A percentile compares a stretch with the other conserved stretches of the same genome.
phyloP scores from a whole-genome alignment of 1,284 basidiomycete species.

The Volvariella volvacea region DNA sequence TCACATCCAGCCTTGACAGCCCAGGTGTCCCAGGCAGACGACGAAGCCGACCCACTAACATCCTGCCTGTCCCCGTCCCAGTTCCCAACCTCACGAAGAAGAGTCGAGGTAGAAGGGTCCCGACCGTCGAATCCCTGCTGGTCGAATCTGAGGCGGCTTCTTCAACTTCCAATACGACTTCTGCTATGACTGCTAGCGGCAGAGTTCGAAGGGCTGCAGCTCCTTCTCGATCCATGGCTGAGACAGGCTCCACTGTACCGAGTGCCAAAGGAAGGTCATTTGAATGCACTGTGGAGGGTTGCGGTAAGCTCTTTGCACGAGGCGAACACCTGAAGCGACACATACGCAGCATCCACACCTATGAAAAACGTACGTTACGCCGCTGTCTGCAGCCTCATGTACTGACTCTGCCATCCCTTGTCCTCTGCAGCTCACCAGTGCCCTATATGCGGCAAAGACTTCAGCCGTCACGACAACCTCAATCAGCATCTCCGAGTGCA shows the following conservation, averaged over 20 bases:
- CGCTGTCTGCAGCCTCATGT: slow-evolving; percentile 9
- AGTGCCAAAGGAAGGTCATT: slow-evolving; percentile 39
- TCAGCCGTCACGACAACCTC: slow-evolving; percentile 82
- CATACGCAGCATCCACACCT: slow-evolving; percentile 72
- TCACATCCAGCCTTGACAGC: not conserved
- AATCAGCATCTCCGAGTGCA: slow-evolving; percentile 68
- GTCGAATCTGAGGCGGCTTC: slow-evolving; percentile 14
- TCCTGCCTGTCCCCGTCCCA: slow-evolving; percentile 54
- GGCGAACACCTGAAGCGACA: slow-evolving; percentile 79
- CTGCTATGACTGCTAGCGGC: slow-evolving; percentile 15
- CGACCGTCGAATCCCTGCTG: slow-evolving; percentile 42
- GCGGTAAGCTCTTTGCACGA: slow-evolving; percentile 73
- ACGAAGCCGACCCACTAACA: slow-evolving; percentile 28
- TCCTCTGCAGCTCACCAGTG: not conserved
- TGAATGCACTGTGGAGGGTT: slow-evolving; percentile 66
- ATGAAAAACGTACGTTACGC: slow-evolving; percentile 65
- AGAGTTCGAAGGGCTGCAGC: slow-evolving; percentile 1
- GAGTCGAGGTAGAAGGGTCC: slow-evolving; percentile 62
- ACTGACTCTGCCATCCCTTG: not conserved
- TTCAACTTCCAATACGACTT: slow-evolving; percentile 19
- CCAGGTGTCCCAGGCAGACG: slow-evolving; percentile 10
- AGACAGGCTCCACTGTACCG: not conserved
- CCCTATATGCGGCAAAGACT: slow-evolving; percentile 74
- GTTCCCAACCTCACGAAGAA: slow-evolving; percentile 72
- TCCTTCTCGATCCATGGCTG: not conserved